Base-by-base conservation (phyloP, 257 asterid species). In the Solanum verrucosum region DNA sequence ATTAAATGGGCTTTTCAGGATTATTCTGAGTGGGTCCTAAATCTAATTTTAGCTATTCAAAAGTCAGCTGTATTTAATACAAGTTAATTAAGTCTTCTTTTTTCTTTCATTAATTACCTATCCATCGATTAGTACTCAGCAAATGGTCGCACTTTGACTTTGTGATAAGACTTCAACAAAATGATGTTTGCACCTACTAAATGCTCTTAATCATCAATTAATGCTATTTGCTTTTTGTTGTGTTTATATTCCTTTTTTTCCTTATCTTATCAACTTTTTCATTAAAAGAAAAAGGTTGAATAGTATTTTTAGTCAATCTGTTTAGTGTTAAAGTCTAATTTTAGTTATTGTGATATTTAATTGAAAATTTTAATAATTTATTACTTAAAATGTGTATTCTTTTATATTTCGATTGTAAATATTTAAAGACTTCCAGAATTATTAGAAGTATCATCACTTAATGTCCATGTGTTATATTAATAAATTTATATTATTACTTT, bases 1-100 rank as follows among this genome's bases (percentile, higher is more conserved):
- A 49, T 49, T 49, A 49, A 49, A 49, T 59, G 67, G 67, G 1
- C 31, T 60, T 60, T 23, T 63, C 31, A 63, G 3, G 25, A 42
- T 25, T 81, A 81, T 81, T 27, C 67, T 27, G 12, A 52, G 68
- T 16, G 84, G 40, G 84, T 44, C 84, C 40, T 25, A 79, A 44
- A 40, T 70, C 85, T 88, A 44, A 44, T 37, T 87, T 82, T 86
- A 20, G 35, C n/a, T 35, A 23, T 65, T 44, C 10, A 56, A 88
- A 72, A 84, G 91, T 89, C 92, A 90, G 88, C 91, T 88, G 71
- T 86, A 83, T 83, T 71, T 79, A 88, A 92, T 83, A 88, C 40
- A 40, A 67, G 38, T 27, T 81, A 81, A 38, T 34, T 73, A 37
- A 71, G 42, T 25, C 81, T n/a, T 35, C 37, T 35, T 63, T 25